Evolutionary conservation across 345 rosid genomes (phyloP).

Genomic region (Gossypium turneri): DNA sequence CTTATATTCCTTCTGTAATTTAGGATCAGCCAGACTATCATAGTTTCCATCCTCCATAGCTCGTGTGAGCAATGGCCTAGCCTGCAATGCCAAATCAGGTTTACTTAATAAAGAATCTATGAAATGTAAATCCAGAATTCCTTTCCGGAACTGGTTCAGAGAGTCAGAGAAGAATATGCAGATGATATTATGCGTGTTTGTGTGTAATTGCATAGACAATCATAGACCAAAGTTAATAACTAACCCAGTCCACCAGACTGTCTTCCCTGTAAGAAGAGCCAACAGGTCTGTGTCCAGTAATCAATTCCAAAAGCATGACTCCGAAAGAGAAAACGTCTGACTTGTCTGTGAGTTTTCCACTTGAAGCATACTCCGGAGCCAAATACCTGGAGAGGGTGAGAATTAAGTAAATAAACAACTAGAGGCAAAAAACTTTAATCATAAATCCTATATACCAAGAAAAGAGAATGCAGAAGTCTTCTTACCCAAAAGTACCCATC

Average conservation of each 20-base stretch:
- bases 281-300: constrained; percentile 89
- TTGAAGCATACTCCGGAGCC: constrained; percentile 96
- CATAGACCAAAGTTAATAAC: constrained; percentile 15
- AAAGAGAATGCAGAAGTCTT: neutral
- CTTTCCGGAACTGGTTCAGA: neutral
- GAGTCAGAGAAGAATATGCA: neutral
- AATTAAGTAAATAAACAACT: neutral
- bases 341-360: constrained; percentile 83
- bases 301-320: constrained; percentile 81
- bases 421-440: neutral
- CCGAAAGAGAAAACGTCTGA: constrained; percentile 97
- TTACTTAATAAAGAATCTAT: neutral
- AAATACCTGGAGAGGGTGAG: constrained; percentile 47
- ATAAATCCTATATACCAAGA: neutral
- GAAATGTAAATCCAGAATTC: neutral
- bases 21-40: constrained; percentile 56
- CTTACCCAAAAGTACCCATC: constrained; percentile 95
- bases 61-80: constrained; percentile 65
- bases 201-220: neutral
- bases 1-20: constrained; percentile 52
- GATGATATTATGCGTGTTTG: neutral
- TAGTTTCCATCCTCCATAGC: constrained; percentile 57
- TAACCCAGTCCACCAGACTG: constrained; percentile 94
- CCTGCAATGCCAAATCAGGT: constrained; percentile 36
- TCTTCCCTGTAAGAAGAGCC: constrained; percentile 66